A percentile compares a stretch with the other conserved stretches of the same genome.
Conservation (phyloP, 768 basidiomycete species). For the Pisolithus tinctorius region DNA sequence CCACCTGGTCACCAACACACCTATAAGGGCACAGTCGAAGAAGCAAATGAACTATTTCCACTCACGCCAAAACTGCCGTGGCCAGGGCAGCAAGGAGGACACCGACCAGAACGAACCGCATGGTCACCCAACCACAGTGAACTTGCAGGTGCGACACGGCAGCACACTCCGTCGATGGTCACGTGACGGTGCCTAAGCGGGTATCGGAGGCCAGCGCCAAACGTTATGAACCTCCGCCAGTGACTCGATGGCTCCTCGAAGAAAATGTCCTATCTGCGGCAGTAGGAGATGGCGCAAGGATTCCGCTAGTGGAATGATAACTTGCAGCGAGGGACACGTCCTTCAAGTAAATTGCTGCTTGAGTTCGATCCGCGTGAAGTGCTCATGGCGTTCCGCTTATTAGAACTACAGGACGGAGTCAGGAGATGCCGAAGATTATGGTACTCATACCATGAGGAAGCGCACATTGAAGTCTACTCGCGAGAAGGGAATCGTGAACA, state of each 20-base stretch:
- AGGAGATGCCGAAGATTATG: constrained; percentile 57
- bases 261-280: constrained; percentile 70
- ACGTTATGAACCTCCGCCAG: no score
- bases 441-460: constrained; percentile 58
- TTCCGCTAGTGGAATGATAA: constrained; percentile 68
- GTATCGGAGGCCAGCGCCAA: no score
- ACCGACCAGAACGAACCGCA: constrained; percentile 46
- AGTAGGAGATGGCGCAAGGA: constrained; percentile 88
- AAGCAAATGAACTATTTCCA: constrained; percentile 13
- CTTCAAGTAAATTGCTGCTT: constrained; percentile 53
- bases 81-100: constrained; percentile 46
- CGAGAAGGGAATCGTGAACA: constrained; percentile 43
- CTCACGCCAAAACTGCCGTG: constrained; percentile 54
- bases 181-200: no score
- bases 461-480: constrained; percentile 54
- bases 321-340: constrained; percentile 89
- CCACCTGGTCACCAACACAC: constrained; percentile 43
- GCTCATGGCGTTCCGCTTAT: not conserved
- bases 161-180: no score
- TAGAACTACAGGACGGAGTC: constrained; percentile 84
- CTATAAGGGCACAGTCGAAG: not conserved
- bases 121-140: constrained; percentile 15
- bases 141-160: no score
- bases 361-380: not conserved
- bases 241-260: constrained; percentile 50